These are phyloP conservation scores for Aspergillus uvarum DNA, from an alignment of 2,329 filamentous ascomycete species.

Conservation along the genomic window DNA sequence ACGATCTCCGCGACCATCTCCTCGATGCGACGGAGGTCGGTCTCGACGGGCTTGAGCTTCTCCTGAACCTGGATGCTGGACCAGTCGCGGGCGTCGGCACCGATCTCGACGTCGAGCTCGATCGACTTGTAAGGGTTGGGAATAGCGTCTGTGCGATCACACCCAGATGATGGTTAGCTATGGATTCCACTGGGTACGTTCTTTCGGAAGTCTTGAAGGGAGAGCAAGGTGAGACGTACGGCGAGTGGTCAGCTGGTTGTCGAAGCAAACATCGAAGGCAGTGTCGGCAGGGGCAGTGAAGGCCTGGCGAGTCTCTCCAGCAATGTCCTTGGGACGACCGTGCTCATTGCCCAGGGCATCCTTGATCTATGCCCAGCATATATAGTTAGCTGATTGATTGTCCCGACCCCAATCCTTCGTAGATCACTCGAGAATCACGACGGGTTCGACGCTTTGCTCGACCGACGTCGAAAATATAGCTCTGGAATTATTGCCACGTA, in stretches of 20 bases:
- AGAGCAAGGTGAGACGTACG: slow-evolving; percentile 53
- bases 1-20: slow-evolving; percentile 89
- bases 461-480: not conserved
- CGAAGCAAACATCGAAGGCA: slow-evolving; percentile 94
- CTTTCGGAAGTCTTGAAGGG: no score
- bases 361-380: slow-evolving; percentile 65
- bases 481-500: slow-evolving; percentile 42
- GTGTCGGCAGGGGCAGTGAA: slow-evolving; percentile 92
- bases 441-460: not conserved
- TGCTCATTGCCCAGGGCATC: slow-evolving; percentile 97
- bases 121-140: slow-evolving; percentile 65
- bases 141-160: slow-evolving; percentile 33
- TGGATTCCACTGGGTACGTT: not conserved
- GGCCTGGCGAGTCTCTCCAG: slow-evolving; percentile 85
- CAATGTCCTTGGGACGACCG: slow-evolving; percentile 83
- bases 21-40: slow-evolving; percentile 87
- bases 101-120: slow-evolving; percentile 94
- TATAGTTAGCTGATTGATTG: slow-evolving; percentile 12
- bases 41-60: slow-evolving; percentile 97
- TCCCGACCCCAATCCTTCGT: not conserved
- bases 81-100: slow-evolving; percentile 97
- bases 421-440: not conserved
- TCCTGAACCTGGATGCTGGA: slow-evolving; percentile 91
- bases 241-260: slow-evolving; percentile 69
- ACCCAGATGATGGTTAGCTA: not conserved